phyloP scores from a whole-genome alignment of 179 eudicot species.

The Beta corolliflora region DNA sequence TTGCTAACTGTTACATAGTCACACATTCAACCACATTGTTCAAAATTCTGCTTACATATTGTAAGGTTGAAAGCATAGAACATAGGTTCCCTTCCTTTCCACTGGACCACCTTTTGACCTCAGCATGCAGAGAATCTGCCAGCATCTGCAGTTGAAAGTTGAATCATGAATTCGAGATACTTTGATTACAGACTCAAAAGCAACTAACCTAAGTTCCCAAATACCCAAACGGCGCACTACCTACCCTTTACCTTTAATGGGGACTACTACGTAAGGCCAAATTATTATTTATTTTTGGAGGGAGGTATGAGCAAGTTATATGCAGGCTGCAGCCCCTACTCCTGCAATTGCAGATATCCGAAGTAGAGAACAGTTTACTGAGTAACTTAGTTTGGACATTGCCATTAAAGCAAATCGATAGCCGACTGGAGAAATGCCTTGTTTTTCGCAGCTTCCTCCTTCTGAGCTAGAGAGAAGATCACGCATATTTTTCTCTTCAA shows the following conservation, averaged over 20 bases:
- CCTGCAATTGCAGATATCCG: neutral
- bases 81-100: conserved; percentile 88
- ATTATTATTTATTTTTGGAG: neutral
- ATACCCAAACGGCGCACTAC: neutral
- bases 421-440: conserved; percentile 18
- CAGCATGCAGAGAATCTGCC: conserved; percentile 75
- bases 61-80: conserved; percentile 80
- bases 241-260: neutral
- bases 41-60: conserved; percentile 62
- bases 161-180: conserved; percentile 7
- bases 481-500: conserved; percentile 90
- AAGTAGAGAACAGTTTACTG: neutral
- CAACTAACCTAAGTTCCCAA: neutral
- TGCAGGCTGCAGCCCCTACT: no score
- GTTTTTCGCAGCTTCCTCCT: conserved; percentile 94
- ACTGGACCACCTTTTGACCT: conserved; percentile 76
- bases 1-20: neutral
- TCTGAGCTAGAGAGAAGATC: conserved; percentile 82
- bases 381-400: neutral
- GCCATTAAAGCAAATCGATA: neutral
- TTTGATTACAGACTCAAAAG: neutral
- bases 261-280: neutral
- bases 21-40: conserved; percentile 1
- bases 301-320: neutral
- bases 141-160: conserved; percentile 57